Base-by-base conservation (phyloP, 345 rosid genomes). In the Lepidium didymum region DNA sequence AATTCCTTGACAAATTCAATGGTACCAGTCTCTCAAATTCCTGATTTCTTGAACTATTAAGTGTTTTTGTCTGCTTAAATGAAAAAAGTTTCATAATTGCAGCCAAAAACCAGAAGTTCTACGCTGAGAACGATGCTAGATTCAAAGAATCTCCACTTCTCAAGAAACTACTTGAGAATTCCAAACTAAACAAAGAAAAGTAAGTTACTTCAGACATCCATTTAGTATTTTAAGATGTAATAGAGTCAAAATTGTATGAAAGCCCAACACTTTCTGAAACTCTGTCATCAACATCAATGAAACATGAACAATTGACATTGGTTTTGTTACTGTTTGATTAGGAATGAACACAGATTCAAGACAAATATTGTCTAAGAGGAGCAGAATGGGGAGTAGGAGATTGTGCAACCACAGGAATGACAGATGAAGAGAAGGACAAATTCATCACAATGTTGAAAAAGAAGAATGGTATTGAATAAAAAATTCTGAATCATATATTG, bases 381-480 rank as follows among this genome's bases (percentile, higher is more conserved):
- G 96, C 98, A 3, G 96, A 90, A 68, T 90, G 96, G 97, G 98
- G 98, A 5, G 85, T 92, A 0, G 98, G 98, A 64, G 98, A 93
- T 75, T 93, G 98, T 54, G 88, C 98, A 13, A 78, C 89, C 0
- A 94, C 77, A 38, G 96, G 86, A 8, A 90, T 93, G 98, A 75
- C 90, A 1, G 83, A 85, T 1, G 84, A 83, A 52, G 96, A 90
- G 1, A 89, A 76, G 16, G 97, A 90, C 0, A 78, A 75, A 45
- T 93, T 93, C 96, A 93, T 93, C 68, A 68, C 87, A 27, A 85
- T 76, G 89, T 73, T 92, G 43, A 92, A 87, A 79, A 49, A 85
- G 77, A 92, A 82, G 82, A 72, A 79, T 15, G 93, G 85, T 66
- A 72, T 62, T 6, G 62, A 84, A 54, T 68, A 62, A 67, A 11